Base-by-base conservation (phyloP, 768 basidiomycete species). In the Obba rivulosa region DNA sequence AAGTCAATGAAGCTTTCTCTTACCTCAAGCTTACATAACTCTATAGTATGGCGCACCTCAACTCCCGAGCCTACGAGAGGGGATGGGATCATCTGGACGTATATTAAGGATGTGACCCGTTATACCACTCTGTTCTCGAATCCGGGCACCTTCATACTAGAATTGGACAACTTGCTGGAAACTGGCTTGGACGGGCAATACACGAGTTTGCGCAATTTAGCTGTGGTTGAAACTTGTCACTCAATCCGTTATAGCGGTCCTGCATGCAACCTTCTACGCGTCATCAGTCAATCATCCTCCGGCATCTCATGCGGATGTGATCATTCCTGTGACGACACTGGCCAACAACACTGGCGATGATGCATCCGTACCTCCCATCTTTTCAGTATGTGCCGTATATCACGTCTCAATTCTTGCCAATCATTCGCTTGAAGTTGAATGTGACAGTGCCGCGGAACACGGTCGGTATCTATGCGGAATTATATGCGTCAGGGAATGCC, bases 11-110 rank as follows among this genome's bases (percentile, higher is more conserved):
- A n/a, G 1, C 2, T 34, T 14, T 18, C 13, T 13, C 8, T 24
- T 46, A 3, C 14, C n/a, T 37, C 20, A 41, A 37, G 13, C 40
- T 18, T 5, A 31, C 5, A 13, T 25, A n/a, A 25, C 28, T 38
- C 17, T 13, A 21, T 39, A 86, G 84, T 88, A 43, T 87, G 87
- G 87, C 73, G 87, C 34, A 87, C 84, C n/a, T 87, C 85, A 0
- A 90, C 87, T 16, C 81, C 87, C 0, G 87, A 90, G 62, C 87
- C 87, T 0, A 56, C 55, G 10, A 31, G 28, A 31, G 72, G 76
- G 2, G 72, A 78, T 41, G 87, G 87, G 9, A 87, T 89, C 50
- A 81, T 87, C 43, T 89, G 86, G 87, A 87, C 85, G 1, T 82
- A 76, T 46, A 62, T 80, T 55, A 89, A 89, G 60, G 87, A 90